Evolutionary conservation across 2,329 filamentous ascomycete genomes (phyloP).

Genomic region (Aciculosporium take): DNA sequence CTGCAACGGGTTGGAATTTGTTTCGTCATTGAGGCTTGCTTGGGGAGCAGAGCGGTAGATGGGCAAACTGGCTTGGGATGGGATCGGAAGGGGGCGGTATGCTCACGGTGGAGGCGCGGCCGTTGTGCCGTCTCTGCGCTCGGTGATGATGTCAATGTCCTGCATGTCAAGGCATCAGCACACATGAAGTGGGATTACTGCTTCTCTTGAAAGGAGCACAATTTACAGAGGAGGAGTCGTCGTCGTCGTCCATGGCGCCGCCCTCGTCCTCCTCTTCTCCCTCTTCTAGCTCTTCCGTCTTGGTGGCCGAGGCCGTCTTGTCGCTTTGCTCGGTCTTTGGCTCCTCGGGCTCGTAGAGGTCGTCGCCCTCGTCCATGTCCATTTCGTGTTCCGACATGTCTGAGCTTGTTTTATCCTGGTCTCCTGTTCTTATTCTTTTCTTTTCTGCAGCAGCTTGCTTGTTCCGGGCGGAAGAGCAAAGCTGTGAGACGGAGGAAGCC

Average conservation of each 20-base stretch:
- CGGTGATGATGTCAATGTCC: slow-evolving; percentile 56
- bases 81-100: neutral
- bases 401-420: slow-evolving; percentile 2
- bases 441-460: neutral
- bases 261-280: slow-evolving; percentile 50
- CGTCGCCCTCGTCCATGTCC: slow-evolving; percentile 55
- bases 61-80: no score
- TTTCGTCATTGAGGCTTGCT: neutral
- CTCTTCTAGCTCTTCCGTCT: slow-evolving; percentile 44
- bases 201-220: neutral
- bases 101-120: slow-evolving; percentile 43
- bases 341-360: slow-evolving; percentile 51
- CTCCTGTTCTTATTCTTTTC: neutral
- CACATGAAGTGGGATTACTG: neutral
- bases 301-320: slow-evolving; percentile 17
- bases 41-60: no score
- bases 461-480: no score
- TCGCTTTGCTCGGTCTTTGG: slow-evolving; percentile 23
- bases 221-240: slow-evolving; percentile 29
- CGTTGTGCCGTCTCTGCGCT: slow-evolving; percentile 50
- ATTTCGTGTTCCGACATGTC: slow-evolving; percentile 24
- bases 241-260: slow-evolving; percentile 46
- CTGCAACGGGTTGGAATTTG: slow-evolving; percentile 18
- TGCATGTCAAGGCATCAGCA: slow-evolving; percentile 13
- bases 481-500: neutral